phyloP scores from a whole-genome alignment of 495 filamentous ascomycete genomes.

The Elasticomyces elasticus region DNA sequence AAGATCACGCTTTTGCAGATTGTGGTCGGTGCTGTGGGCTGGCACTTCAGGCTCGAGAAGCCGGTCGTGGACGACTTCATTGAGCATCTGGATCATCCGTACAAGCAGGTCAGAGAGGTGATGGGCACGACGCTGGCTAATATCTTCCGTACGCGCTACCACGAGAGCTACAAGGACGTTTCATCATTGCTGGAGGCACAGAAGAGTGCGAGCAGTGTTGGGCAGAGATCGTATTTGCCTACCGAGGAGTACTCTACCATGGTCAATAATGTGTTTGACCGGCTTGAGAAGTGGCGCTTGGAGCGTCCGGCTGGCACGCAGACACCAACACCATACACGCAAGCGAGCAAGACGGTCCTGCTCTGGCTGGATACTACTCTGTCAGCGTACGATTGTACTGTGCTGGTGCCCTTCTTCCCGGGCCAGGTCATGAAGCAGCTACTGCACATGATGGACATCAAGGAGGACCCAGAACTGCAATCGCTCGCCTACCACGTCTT shows the following conservation, averaged over 20 bases:
- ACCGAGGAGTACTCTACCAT: conserved; percentile 61
- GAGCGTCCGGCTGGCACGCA: conserved; percentile 82
- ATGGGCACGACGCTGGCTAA: conserved; percentile 82
- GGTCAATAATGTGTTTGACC: conserved; percentile 64
- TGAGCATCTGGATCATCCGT: conserved; percentile 87
- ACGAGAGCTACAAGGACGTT: conserved; percentile 81
- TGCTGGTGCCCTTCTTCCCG: conserved; percentile 84
- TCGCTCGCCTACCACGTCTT: conserved; percentile 94
- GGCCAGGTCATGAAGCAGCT: conserved; percentile 80
- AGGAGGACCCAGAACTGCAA: conserved; percentile 94
- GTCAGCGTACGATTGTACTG: conserved; percentile 83
- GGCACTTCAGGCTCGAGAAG: conserved; percentile 89
- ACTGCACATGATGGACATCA: conserved; percentile 99
- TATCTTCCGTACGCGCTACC: conserved; percentile 80
- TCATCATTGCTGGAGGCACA: conserved; percentile 65
- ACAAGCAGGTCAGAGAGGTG: conserved; percentile 90
- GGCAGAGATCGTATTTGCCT: conserved; percentile 72
- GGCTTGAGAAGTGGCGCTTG: conserved; percentile 78
- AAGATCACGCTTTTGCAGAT: conserved; percentile 90
- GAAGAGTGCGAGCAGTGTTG: conserved; percentile 68
- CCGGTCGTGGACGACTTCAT: conserved; percentile 87
- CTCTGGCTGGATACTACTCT: conserved; percentile 91
- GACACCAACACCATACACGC: conserved; percentile 87
- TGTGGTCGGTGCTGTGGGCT: conserved; percentile 76
- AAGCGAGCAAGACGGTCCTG: conserved; percentile 88